Evolutionary conservation across 139 green algal genomes (phyloP), one percentile per base, ranked within the genome.

Genomic region (Raphidocelis subcapitata): DNA sequence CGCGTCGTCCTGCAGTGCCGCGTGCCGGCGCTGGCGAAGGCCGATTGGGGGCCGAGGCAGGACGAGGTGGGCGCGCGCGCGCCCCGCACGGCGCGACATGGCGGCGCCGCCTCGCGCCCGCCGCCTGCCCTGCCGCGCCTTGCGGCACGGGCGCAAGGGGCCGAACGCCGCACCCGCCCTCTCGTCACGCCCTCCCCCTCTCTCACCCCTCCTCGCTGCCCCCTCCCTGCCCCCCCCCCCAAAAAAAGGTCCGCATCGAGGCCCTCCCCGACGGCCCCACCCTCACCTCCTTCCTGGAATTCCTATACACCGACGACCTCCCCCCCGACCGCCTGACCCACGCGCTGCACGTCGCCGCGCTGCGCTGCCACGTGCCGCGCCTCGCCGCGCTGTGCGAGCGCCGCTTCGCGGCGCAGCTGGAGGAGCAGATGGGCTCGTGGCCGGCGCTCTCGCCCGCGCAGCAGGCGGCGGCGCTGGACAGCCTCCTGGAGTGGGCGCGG

Each of bases 1-100:
- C 57, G 55, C 24, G 15, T 78, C 26, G 72, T 78, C 33, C 54
- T 78, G 72, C 63, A 72, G 63, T 78, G 72, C 72, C 68, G 72
- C 51, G 14, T 78, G 52, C 72, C 72, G 52, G 52, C 62, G 51
- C 63, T 78, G 61, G 14, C 60, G 24, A 52, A 63, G 0, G 61
- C 65, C 61, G 12, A 35, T 18, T 24, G 65, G 16, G 26, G 49
- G 46, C 35, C 26, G 36, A 5, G 47, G 2, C n/a, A 62, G 24
- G 31, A 66, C 8, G 46, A 72, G 72, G 62, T 72, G 36, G 31
- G 72, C 35, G 5, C 62, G 62, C 12, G 41, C 8, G 41, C 8
- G 41, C 12, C n/a, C n/a, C n/a, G n/a, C n/a, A n/a, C n/a, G n/a
- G n/a, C n/a, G n/a, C n/a, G n/a, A n/a, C n/a, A n/a, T n/a, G n/a